Evolutionary conservation across 2,329 filamentous ascomycete species (phyloP).

Genomic region (Xylariomycetidae sp.): DNA sequence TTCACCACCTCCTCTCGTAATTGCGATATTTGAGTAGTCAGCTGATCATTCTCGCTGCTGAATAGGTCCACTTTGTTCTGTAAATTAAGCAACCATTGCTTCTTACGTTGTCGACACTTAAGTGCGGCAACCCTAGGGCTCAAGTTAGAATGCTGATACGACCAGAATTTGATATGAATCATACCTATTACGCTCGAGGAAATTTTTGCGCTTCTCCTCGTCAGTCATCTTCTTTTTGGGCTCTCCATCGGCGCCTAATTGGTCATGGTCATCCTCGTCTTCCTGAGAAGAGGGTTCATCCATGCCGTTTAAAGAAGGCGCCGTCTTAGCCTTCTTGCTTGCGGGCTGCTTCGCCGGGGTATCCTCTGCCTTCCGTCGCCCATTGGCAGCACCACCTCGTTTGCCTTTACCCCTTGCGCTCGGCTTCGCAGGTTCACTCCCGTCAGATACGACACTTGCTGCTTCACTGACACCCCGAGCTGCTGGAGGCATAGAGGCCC

Average conservation of each 20-base stretch:
- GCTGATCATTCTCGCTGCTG: constrained; percentile 82
- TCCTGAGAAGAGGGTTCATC: constrained; percentile 49
- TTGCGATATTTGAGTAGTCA: constrained; percentile 77
- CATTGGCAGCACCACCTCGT: constrained; percentile 53
- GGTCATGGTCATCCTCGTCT: constrained; percentile 47
- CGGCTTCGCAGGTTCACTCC: constrained; percentile 64
- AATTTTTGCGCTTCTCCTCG: constrained; percentile 97
- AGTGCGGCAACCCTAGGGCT: constrained; percentile 79
- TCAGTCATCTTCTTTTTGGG: constrained; percentile 85
- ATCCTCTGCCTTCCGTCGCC: constrained; percentile 75
- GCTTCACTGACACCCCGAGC: constrained; percentile 61
- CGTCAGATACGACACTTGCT: constrained; percentile 68
- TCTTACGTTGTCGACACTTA: constrained; percentile 96
- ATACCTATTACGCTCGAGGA: constrained; percentile 92
- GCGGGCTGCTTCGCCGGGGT: constrained; percentile 56
- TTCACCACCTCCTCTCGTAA: constrained; percentile 91
- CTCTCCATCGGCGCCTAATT: constrained; percentile 51
- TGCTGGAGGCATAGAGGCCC: constrained; percentile 37
- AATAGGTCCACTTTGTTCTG: constrained; percentile 94
- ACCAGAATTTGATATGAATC: constrained; percentile 22
- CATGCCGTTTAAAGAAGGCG: constrained; percentile 29
- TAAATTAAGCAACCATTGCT: constrained; percentile 95
- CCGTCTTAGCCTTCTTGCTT: constrained; percentile 66
- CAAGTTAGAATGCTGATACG: constrained; percentile 17
- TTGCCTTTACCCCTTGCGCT: constrained; percentile 65